Conservation (phyloP, 371 early-diverging fungal genomes). For the Blakeslea trispora region DNA sequence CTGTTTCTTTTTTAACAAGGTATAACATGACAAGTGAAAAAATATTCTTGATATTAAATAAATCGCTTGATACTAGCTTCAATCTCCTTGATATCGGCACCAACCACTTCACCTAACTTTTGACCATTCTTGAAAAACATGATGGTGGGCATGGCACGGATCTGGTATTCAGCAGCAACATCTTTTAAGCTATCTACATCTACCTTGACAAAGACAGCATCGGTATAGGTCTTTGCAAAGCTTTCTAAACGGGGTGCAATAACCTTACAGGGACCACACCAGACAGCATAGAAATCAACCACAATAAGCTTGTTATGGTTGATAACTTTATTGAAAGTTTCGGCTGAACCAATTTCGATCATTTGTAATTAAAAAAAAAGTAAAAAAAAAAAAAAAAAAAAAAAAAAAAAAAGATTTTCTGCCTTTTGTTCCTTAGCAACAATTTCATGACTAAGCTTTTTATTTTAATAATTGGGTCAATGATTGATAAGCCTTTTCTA, state of each 20-base stretch:
- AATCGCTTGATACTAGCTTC: not conserved
- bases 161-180: slow-evolving; percentile 58
- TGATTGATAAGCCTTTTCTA: slow-evolving; percentile 18
- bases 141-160: slow-evolving; percentile 93
- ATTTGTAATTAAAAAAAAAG: not conserved
- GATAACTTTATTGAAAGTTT: not conserved
- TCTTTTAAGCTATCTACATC: slow-evolving; percentile 75
- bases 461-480: not conserved
- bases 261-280: slow-evolving; percentile 86
- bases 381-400: not conserved
- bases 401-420: too few relatives aligned
- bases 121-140: slow-evolving; percentile 71
- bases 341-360: not conserved
- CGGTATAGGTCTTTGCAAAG: slow-evolving; percentile 52
- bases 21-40: not conserved
- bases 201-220: slow-evolving; percentile 77
- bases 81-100: slow-evolving; percentile 50
- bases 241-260: slow-evolving; percentile 73
- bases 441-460: too few relatives aligned
- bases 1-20: too few relatives aligned
- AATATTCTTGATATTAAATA: not conserved
- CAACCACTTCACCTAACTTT: slow-evolving; percentile 69
- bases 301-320: slow-evolving; percentile 35
- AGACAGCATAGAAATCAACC: slow-evolving; percentile 66
- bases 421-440: not conserved